Evolutionary conservation across 495 filamentous ascomycete species (phyloP).

Genomic region (Aspergillus biplanus): DNA sequence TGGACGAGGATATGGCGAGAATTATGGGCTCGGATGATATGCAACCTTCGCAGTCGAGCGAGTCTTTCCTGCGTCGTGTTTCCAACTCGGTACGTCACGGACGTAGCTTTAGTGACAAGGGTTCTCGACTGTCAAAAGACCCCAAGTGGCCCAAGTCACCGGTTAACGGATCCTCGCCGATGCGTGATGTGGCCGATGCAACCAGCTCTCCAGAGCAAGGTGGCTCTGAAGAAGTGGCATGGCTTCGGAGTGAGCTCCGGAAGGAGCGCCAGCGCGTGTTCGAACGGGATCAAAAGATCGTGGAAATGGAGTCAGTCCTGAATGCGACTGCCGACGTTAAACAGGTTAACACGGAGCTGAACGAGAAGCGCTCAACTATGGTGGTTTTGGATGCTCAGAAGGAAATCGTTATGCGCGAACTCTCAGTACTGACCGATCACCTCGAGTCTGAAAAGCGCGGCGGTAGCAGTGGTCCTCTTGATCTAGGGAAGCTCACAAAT

Average conservation of each 20-base stretch:
- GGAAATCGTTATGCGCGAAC: slow-evolving; percentile 91
- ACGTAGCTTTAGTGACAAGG: slow-evolving; percentile 82
- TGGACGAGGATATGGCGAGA: slow-evolving; percentile 89
- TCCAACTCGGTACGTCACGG: slow-evolving; percentile 93
- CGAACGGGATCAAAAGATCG: slow-evolving; percentile 76
- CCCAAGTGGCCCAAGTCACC: slow-evolving; percentile 74
- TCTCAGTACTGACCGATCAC: slow-evolving; percentile 83
- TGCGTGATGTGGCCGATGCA: slow-evolving; percentile 72
- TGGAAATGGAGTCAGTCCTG: slow-evolving; percentile 77
- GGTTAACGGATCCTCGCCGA: slow-evolving; percentile 64
- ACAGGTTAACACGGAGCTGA: slow-evolving; percentile 80
- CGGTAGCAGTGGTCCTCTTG: slow-evolving; percentile 59
- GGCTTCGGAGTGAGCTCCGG: slow-evolving; percentile 76
- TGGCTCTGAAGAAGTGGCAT: slow-evolving; percentile 68
- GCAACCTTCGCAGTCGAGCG: slow-evolving; percentile 46
- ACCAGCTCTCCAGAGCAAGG: slow-evolving; percentile 57
- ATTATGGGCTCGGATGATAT: slow-evolving; percentile 73
- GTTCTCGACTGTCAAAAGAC: slow-evolving; percentile 50
- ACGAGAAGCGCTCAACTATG: slow-evolving; percentile 94
- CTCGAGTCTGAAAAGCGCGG: slow-evolving; percentile 68
- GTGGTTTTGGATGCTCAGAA: slow-evolving; percentile 93
- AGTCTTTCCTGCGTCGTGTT: slow-evolving; percentile 80
- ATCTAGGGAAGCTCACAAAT: slow-evolving; percentile 77
- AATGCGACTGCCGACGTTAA: slow-evolving; percentile 78
- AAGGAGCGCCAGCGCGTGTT: slow-evolving; percentile 78